Conservation (phyloP, 352 stramenopile genomes). For the Albugo laibachii region DNA sequence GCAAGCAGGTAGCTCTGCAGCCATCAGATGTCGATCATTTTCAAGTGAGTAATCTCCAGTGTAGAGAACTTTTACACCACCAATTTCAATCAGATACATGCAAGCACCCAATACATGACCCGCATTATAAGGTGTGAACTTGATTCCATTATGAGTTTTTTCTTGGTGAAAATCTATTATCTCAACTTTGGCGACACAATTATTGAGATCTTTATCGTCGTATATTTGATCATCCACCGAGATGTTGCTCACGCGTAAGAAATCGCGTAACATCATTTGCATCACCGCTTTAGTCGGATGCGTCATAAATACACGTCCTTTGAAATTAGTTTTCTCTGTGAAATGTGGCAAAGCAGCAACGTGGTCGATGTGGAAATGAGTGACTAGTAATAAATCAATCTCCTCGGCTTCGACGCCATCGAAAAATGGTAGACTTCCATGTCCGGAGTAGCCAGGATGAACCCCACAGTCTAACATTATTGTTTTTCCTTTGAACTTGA, state of each 20-base stretch:
- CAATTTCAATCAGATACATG: constrained; percentile 99
- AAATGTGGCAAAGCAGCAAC: constrained; percentile 97
- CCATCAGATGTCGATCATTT: constrained; percentile 97
- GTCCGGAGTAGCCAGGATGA: constrained; percentile 86
- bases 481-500: constrained; percentile 98
- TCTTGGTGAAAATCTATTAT: constrained; percentile 97
- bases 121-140: constrained; percentile 97
- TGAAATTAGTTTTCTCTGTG: constrained; percentile 97
- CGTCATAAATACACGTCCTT: constrained; percentile 97
- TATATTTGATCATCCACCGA: constrained; percentile 87
- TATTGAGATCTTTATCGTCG: constrained; percentile 89
- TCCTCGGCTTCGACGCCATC: constrained; percentile 89
- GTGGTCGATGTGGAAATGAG: constrained; percentile 99
- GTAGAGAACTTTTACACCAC: constrained; percentile 94
- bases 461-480: constrained; percentile 91
- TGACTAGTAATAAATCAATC: constrained; percentile 96
- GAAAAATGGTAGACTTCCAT: constrained; percentile 96
- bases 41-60: constrained; percentile 97
- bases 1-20: constrained; percentile 54
- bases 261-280: constrained; percentile 95
- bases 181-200: constrained; percentile 94
- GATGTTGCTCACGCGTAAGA: constrained; percentile 88
- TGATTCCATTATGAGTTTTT: constrained; percentile 93
- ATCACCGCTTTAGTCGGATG: constrained; percentile 98
- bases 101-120: constrained; percentile 97